These are phyloP conservation scores for Venturia effusa DNA, from an alignment of 2,329 filamentous ascomycete genomes.

Conservation along the genomic window DNA sequence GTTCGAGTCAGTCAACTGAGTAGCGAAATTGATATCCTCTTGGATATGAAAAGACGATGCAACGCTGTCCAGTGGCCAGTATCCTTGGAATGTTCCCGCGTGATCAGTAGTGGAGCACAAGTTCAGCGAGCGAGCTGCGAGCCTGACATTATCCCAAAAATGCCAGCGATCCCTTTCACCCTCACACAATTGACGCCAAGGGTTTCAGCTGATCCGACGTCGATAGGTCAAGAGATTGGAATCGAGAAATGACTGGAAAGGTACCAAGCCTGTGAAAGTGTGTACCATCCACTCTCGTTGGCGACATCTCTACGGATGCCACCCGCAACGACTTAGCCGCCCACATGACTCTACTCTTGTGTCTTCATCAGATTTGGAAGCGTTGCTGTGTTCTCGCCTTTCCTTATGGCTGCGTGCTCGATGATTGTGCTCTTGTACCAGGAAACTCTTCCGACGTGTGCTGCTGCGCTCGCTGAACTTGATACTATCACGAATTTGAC, in stretches of 20 bases:
- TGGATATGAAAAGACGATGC: slow-evolving; percentile 8
- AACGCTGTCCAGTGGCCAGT: neutral
- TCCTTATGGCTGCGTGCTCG: neutral
- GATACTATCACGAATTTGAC: slow-evolving; percentile 4
- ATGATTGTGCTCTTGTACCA: neutral
- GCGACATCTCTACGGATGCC: neutral
- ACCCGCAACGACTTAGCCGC: neutral
- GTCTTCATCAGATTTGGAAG: neutral
- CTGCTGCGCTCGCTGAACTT: slow-evolving; percentile 11
- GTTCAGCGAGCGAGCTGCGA: slow-evolving; percentile 8
- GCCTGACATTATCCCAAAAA: neutral
- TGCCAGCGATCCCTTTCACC: neutral
- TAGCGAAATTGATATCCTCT: neutral
- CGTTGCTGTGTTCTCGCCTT: neutral
- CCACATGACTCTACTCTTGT: neutral
- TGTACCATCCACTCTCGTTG: neutral
- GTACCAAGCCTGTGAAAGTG: neutral
- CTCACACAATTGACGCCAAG: neutral
- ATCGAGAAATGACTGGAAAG: neutral
- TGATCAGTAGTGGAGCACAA: slow-evolving; percentile 8
- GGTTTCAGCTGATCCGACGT: neutral
- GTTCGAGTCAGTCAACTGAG: slow-evolving; percentile 52
- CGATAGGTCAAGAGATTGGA: neutral
- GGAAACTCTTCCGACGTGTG: neutral
- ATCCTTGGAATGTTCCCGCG: neutral